These are phyloP conservation scores for Noccaea bulbosa DNA, from an alignment of 345 rosid species.

Conservation along the genomic window DNA sequence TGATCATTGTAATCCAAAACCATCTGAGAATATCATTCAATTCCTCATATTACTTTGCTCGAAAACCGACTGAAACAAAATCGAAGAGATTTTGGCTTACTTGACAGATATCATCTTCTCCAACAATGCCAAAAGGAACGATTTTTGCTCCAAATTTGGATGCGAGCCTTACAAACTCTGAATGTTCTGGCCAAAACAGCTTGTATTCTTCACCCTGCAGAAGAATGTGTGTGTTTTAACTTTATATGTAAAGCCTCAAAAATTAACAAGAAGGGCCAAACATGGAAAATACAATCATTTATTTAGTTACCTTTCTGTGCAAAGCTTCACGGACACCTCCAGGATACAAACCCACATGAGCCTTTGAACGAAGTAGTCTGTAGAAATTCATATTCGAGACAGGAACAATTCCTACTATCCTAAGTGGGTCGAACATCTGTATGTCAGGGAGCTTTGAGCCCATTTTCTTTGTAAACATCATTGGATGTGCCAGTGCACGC, in stretches of 20 bases:
- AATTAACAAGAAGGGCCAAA: slow-evolving; percentile 24
- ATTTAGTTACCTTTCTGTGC: slow-evolving; percentile 65
- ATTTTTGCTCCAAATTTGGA: slow-evolving; percentile 78
- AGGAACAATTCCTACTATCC: slow-evolving; percentile 69
- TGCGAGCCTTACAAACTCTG: slow-evolving; percentile 77
- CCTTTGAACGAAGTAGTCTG: slow-evolving; percentile 64
- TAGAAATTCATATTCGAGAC: slow-evolving; percentile 61
- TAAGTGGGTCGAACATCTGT: slow-evolving; percentile 49
- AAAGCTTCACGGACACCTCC: slow-evolving; percentile 82
- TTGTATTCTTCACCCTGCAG: slow-evolving; percentile 75
- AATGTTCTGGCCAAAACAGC: slow-evolving; percentile 72
- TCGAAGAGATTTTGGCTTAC: slow-evolving; percentile 47
- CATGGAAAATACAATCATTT: slow-evolving; percentile 21
- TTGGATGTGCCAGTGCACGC: slow-evolving; percentile 76
- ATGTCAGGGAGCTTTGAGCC: slow-evolving; percentile 49
- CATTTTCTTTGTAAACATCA: slow-evolving; percentile 46
- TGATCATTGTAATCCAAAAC: slow-evolving; percentile 71
- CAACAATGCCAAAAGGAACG: slow-evolving; percentile 70
- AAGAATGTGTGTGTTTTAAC: not conserved
- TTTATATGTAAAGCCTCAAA: not conserved
- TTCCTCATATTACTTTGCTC: not conserved
- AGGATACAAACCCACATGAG: slow-evolving; percentile 68
- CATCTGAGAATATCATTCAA: slow-evolving; percentile 37
- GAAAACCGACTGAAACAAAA: slow-evolving; percentile 5
- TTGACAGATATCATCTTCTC: slow-evolving; percentile 76